phyloP scores from a whole-genome alignment of 306 rosid genomes.

The Delonix regia region DNA sequence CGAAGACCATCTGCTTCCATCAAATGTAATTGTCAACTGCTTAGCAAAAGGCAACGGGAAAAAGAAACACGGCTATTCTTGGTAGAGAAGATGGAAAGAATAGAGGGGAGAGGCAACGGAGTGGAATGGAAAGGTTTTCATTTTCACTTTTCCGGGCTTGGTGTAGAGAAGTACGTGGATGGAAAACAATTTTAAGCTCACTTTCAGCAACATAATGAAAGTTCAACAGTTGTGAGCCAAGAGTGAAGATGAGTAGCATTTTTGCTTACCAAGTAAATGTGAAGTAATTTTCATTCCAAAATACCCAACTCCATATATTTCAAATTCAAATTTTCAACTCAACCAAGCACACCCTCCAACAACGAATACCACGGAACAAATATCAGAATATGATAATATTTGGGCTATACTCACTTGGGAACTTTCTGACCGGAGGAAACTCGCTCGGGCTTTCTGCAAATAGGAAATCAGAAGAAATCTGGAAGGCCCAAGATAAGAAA shows the following conservation, averaged over 20 bases:
- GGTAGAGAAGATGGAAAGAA: not conserved
- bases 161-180: not conserved
- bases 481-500: constrained; percentile 38
- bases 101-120: not conserved
- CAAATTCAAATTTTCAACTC: not conserved
- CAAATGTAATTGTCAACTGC: constrained; percentile 14
- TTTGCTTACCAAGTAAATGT: no score
- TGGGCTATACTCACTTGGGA: constrained; percentile 15
- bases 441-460: constrained; percentile 60
- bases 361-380: not conserved
- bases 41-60: not conserved
- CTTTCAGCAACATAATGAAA: not conserved
- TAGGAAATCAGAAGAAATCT: constrained; percentile 47
- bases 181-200: not conserved
- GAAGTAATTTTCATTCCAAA: not conserved
- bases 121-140: not conserved
- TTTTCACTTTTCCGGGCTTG: not conserved
- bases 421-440: constrained; percentile 40
- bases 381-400: not conserved
- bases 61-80: not conserved
- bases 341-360: not conserved
- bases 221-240: not conserved
- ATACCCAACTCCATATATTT: not conserved
- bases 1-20: constrained; percentile 75
- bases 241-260: not conserved